These are phyloP conservation scores for Neonectria coccinea DNA, from an alignment of 2,329 filamentous ascomycete species.

Conservation along the genomic window DNA sequence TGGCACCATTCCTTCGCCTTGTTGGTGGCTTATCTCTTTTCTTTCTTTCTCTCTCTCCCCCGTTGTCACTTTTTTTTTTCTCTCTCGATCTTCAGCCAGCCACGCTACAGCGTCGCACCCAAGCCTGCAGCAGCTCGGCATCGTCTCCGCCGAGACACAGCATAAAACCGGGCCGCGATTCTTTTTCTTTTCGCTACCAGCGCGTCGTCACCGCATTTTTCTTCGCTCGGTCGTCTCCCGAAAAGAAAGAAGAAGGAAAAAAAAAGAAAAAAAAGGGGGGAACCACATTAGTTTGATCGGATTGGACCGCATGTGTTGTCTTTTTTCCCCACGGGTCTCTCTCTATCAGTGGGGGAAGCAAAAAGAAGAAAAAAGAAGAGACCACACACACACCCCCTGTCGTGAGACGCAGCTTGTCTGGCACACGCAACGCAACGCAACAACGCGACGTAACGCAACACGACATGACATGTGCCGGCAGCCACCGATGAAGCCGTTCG, in stretches of 20 bases:
- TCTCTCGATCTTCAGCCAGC: background rate
- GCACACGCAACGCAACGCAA: constrained; percentile 11
- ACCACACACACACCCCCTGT: constrained; percentile 6
- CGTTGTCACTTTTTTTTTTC: background rate
- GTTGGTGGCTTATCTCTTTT: background rate
- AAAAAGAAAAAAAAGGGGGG: too few relatives aligned
- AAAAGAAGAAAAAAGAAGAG: too few relatives aligned
- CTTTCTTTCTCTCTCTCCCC: background rate
- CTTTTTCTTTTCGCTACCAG: background rate
- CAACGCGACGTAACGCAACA: constrained; percentile 8
- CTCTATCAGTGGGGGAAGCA: background rate
- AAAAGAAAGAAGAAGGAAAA: background rate
- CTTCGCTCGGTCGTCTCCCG: constrained; percentile 5
- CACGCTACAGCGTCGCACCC: background rate
- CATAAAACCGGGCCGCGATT: background rate
- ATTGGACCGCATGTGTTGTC: constrained; percentile 6
- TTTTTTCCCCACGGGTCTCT: background rate
- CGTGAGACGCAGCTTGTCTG: constrained; percentile 23
- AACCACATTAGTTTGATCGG: background rate
- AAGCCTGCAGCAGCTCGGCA: constrained; percentile 16
- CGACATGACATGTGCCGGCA: constrained; percentile 7
- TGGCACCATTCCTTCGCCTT: background rate
- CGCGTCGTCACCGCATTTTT: background rate
- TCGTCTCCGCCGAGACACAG: constrained; percentile 25
- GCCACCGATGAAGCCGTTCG: constrained; percentile 7